Conservation (phyloP, 2,329 filamentous ascomycete genomes). For the Pseudomassariella vexata region DNA sequence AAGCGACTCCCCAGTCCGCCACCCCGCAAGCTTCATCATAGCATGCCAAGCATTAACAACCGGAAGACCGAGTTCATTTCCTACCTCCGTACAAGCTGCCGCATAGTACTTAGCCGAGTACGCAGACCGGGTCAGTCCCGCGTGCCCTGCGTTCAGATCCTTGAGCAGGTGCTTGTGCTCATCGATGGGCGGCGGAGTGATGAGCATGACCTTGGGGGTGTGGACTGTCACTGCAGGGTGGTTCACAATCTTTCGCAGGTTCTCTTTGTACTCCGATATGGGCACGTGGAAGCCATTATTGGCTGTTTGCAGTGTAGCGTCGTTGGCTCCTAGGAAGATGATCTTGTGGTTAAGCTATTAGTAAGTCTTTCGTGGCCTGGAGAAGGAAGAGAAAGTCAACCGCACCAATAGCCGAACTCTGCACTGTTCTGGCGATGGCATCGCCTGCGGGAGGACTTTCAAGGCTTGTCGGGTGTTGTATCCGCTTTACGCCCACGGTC, state of each 20-base stretch:
- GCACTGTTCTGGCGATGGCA: not conserved
- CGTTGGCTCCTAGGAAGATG: constrained; percentile 1
- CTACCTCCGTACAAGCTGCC: not conserved
- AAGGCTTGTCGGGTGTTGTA: constrained; percentile 3
- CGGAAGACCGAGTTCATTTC: not conserved
- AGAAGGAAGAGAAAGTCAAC: not conserved
- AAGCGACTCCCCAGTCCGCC: too few species aligned
- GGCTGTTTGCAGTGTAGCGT: not conserved
- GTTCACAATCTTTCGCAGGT: not conserved
- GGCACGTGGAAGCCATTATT: constrained; percentile 2
- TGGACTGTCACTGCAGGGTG: constrained; percentile 1
- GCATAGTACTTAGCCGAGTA: not conserved
- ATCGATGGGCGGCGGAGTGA: constrained; percentile 4
- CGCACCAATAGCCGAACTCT: not conserved
- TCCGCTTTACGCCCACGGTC: too few species aligned
- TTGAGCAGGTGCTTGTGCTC: constrained; percentile 1
- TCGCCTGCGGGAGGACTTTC: constrained; percentile 1
- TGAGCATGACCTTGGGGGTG: not conserved
- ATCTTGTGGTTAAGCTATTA: not conserved
- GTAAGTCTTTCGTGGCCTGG: not conserved
- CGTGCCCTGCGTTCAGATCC: not conserved
- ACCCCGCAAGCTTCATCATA: not conserved
- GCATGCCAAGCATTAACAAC: not conserved
- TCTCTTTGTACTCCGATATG: not conserved
- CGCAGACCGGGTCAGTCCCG: not conserved